A percentile compares a stretch with the other conserved stretches of the same genome.
Conservation (phyloP, 2,329 filamentous ascomycete genomes). For the Aureobasidium mangrovei region DNA sequence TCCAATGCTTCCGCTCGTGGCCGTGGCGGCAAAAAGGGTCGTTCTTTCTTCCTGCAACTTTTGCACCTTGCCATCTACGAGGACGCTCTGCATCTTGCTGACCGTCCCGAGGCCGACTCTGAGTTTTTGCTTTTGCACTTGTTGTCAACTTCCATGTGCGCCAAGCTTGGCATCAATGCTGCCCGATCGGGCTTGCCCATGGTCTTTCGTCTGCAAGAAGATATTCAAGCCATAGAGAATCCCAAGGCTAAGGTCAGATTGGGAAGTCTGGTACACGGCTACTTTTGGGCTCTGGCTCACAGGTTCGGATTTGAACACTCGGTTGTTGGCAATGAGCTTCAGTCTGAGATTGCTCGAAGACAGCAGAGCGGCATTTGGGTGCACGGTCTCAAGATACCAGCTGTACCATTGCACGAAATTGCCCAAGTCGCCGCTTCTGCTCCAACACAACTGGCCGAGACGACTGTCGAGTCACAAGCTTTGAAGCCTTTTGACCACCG, state of each 20-base stretch:
- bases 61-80: constrained; percentile 88
- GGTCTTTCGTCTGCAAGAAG: constrained; percentile 80
- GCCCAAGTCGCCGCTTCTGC: constrained; percentile 31
- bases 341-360: constrained; percentile 66
- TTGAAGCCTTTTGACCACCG: constrained; percentile 70
- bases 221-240: constrained; percentile 58
- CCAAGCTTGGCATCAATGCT: constrained; percentile 74
- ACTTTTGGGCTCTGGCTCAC: constrained; percentile 72
- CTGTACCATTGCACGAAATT: constrained; percentile 55
- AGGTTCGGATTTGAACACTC: constrained; percentile 68
- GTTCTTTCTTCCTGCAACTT: constrained; percentile 68
- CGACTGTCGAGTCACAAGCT: constrained; percentile 52
- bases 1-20: constrained; percentile 59
- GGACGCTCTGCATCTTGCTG: constrained; percentile 64
- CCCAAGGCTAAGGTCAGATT: constrained; percentile 67
- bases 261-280: constrained; percentile 79
- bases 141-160: constrained; percentile 64
- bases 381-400: constrained; percentile 61
- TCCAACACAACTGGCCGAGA: constrained; percentile 36
- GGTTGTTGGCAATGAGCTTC: constrained; percentile 59
- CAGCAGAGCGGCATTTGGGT: constrained; percentile 72
- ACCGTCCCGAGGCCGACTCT: constrained; percentile 50
- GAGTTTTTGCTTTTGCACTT: constrained; percentile 72
- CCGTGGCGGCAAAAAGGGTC: constrained; percentile 43
- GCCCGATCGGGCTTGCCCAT: constrained; percentile 72